Evolutionary conservation across 805 yeast species (phyloP).

Genomic region (Scheffersomyces coipomensis): DNA sequence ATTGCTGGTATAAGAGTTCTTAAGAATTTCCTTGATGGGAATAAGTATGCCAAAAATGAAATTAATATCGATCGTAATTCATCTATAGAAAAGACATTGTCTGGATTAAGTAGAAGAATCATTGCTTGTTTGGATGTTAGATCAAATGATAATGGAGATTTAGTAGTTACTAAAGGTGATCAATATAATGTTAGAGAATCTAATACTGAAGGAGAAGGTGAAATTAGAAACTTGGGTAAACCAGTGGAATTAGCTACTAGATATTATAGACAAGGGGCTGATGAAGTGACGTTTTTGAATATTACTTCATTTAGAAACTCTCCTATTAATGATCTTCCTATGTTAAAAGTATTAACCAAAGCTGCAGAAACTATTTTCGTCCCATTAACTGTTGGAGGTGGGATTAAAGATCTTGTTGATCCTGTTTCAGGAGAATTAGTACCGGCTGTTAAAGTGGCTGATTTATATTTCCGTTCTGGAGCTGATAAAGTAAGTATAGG

Average conservation of each 20-base stretch:
- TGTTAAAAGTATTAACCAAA: slow-evolving; percentile 80
- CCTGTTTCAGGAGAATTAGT: slow-evolving; percentile 71
- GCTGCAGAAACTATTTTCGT: slow-evolving; percentile 93
- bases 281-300: slow-evolving; percentile 91
- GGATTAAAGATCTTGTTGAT: slow-evolving; percentile 86
- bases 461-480: slow-evolving; percentile 89
- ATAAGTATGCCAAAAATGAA: slow-evolving; percentile 23
- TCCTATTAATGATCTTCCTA: slow-evolving; percentile 90
- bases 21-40: slow-evolving; percentile 60
- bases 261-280: slow-evolving; percentile 94
- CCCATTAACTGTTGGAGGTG: slow-evolving; percentile 98
- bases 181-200: slow-evolving; percentile 93
- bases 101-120: slow-evolving; percentile 84
- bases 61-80: slow-evolving; percentile 12
- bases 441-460: slow-evolving; percentile 89
- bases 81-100: slow-evolving; percentile 32
- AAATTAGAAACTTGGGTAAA: slow-evolving; percentile 91
- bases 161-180: slow-evolving; percentile 98
- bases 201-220: slow-evolving; percentile 35
- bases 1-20: slow-evolving; percentile 80
- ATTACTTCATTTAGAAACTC: slow-evolving; percentile 95
- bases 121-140: slow-evolving; percentile 98
- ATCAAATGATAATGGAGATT: slow-evolving; percentile 88
- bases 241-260: slow-evolving; percentile 93
- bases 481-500: slow-evolving; percentile 99